Conservation (phyloP, 108 stramenopile genomes). For the Cyclotella cryptica region DNA sequence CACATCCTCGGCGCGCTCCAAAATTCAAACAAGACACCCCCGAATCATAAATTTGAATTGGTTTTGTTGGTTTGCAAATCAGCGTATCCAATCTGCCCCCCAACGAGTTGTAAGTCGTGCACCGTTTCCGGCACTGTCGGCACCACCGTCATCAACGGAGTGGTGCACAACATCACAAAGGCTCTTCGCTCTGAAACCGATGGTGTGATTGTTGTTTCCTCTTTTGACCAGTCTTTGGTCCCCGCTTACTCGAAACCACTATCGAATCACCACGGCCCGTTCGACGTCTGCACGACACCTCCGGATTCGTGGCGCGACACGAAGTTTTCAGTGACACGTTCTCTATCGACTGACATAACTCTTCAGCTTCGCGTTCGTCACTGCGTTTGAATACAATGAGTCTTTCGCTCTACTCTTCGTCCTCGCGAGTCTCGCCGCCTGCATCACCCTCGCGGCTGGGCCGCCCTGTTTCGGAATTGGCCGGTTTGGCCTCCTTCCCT, state of each 20-base stretch:
- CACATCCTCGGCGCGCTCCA: too few relatives aligned
- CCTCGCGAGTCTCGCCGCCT: not conserved
- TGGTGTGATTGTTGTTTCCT: not conserved
- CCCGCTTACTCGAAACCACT: not conserved
- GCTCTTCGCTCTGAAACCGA: not conserved
- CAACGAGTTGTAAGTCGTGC: not conserved
- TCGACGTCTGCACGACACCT: not conserved
- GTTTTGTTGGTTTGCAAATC: too few relatives aligned
- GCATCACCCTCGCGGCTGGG: not conserved
- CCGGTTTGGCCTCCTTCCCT: conserved; percentile 45
- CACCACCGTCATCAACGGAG: not conserved
- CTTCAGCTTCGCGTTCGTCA: too few relatives aligned
- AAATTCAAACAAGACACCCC: too few relatives aligned
- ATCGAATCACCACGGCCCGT: too few relatives aligned
- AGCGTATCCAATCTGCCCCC: too few relatives aligned
- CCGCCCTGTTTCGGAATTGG: not conserved
- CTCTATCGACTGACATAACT: not conserved
- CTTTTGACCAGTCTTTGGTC: conserved; percentile 7
- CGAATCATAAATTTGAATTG: too few relatives aligned
- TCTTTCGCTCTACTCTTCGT: too few relatives aligned
- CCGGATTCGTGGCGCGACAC: not conserved
- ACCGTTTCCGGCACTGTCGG: not conserved
- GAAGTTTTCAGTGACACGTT: not conserved
- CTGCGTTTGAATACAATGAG: too few relatives aligned
- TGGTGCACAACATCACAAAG: not conserved